These are phyloP conservation scores for Lecanosticta acicola DNA, from an alignment of 2,329 filamentous ascomycete genomes.

Conservation along the genomic window DNA sequence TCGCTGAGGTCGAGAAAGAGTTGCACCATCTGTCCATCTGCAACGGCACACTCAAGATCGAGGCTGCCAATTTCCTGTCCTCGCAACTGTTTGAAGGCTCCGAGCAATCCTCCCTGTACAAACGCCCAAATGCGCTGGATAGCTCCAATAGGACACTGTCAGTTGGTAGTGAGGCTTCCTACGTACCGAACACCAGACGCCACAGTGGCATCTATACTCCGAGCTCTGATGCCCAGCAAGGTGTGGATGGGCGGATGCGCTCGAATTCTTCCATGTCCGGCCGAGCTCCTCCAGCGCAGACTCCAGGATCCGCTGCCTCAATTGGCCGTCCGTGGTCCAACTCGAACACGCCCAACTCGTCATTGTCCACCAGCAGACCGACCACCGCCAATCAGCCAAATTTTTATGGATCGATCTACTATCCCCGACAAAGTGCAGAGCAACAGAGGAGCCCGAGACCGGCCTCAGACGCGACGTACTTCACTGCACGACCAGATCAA, in stretches of 20 bases:
- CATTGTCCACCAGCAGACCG: conserved; percentile 32
- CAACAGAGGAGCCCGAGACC: conserved; percentile 23
- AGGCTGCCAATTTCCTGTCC: conserved; percentile 56
- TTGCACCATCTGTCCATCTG: conserved; percentile 68
- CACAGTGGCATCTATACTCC: conserved; percentile 60
- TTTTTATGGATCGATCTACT: conserved; percentile 13
- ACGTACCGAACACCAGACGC: conserved; percentile 39
- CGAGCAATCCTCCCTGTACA: conserved; percentile 31
- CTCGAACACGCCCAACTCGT: conserved; percentile 47
- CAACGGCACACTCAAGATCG: conserved; percentile 62
- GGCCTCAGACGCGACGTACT: conserved; percentile 29
- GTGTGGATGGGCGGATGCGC: conserved; percentile 42
- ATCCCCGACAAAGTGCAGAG: conserved; percentile 24
- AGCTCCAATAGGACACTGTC: conserved; percentile 37
- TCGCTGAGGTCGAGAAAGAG: conserved; percentile 66
- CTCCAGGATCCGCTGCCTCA: conserved; percentile 42
- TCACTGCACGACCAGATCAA: conserved; percentile 23
- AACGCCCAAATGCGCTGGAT: conserved; percentile 34
- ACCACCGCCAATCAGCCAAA: conserved; percentile 30
- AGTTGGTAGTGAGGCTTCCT: conserved; percentile 31
- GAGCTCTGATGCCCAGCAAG: conserved; percentile 12
- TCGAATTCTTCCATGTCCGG: conserved; percentile 52
- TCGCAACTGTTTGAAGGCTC: conserved; percentile 39
- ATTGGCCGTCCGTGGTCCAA: conserved; percentile 28
- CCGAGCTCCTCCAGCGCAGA: conserved; percentile 31